phyloP scores from a whole-genome alignment of 2,329 filamentous ascomycete genomes.

The Paraphaeosphaeria sporulosa region DNA sequence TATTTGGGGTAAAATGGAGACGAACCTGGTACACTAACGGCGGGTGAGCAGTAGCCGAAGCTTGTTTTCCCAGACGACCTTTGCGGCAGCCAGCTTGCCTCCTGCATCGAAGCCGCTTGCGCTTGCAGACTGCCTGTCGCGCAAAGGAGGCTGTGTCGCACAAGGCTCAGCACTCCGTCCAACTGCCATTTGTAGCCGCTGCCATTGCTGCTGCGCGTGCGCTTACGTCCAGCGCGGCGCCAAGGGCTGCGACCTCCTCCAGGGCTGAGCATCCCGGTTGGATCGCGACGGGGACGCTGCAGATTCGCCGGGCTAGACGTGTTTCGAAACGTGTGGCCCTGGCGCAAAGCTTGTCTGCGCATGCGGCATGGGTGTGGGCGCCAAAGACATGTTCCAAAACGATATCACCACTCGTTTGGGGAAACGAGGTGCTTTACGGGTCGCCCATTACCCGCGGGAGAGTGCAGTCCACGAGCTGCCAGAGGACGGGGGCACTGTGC shows the following conservation, averaged over 20 bases:
- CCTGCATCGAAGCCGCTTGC: not conserved
- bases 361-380: conserved; percentile 4
- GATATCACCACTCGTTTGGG: conserved; percentile 1
- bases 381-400: not conserved
- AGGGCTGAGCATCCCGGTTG: conserved; percentile 5
- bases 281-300: not conserved
- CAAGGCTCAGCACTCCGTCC: not conserved
- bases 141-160: conserved; percentile 4
- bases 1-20: conserved; percentile 10
- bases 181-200: not conserved
- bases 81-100: not conserved
- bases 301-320: conserved; percentile 1
- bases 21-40: not conserved
- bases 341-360: conserved; percentile 21
- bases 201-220: not conserved
- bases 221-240: not conserved
- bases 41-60: conserved; percentile 8
- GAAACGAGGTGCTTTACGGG: not conserved
- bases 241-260: not conserved
- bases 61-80: conserved; percentile 1
- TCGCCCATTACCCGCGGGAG: not conserved
- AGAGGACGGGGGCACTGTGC: not conserved
- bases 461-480: not conserved
- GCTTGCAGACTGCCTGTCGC: not conserved
- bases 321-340: conserved; percentile 17